A percentile compares a stretch with the other conserved stretches of the same genome.
Conservation (phyloP, 495 filamentous ascomycete genomes). For the Alectoria sarmentosa region DNA sequence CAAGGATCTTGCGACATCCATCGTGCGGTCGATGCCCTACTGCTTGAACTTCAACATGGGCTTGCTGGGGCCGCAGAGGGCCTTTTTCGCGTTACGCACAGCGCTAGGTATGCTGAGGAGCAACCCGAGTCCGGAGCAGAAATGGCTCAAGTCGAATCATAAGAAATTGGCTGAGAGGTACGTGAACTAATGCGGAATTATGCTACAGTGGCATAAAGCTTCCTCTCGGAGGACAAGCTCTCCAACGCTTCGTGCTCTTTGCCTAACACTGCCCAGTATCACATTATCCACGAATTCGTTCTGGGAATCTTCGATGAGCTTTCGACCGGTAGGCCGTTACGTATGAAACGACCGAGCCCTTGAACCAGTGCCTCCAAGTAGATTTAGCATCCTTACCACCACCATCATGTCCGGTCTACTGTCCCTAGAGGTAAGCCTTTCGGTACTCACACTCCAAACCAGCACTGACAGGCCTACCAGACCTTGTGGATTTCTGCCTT, state of each 20-base stretch:
- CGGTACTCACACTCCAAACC: neutral
- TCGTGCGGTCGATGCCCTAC: neutral
- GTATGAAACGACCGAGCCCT: neutral
- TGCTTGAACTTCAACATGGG: slow-evolving; percentile 3
- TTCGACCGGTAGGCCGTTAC: slow-evolving; percentile 1
- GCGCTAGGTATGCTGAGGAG: neutral
- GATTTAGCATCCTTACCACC: neutral
- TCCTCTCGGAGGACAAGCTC: neutral
- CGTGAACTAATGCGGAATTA: neutral
- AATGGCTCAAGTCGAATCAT: slow-evolving; percentile 1
- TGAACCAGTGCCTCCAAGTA: neutral
- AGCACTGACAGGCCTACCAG: neutral
- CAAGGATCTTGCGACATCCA: neutral
- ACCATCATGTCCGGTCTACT: neutral
- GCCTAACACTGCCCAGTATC: neutral
- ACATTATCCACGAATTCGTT: neutral
- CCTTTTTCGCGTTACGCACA: neutral
- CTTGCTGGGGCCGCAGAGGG: neutral
- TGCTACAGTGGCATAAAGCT: neutral
- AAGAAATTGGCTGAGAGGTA: neutral
- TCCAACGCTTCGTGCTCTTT: neutral
- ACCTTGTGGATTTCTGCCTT: neutral
- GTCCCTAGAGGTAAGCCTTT: neutral
- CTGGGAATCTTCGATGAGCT: neutral
- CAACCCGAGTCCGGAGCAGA: slow-evolving; percentile 3